Percentiles rank a stretch among this genome's conserved stretches.
phyloP scores from a whole-genome alignment of 2,329 filamentous ascomycete species.

The Penicillium sp. region DNA sequence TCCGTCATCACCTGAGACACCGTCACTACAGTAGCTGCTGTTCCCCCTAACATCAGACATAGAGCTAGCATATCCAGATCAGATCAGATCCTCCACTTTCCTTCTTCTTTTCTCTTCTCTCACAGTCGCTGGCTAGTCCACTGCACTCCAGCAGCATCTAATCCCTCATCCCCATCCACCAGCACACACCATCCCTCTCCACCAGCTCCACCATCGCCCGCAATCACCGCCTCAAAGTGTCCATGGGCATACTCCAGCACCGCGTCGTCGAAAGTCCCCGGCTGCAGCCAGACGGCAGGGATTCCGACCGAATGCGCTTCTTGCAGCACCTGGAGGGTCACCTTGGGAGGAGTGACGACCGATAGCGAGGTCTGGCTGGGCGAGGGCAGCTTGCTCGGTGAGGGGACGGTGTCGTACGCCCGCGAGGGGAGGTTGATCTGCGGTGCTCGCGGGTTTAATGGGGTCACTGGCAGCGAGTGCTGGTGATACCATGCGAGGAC shows the following conservation, averaged over 20 bases:
- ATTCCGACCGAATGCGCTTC: constrained; percentile 79
- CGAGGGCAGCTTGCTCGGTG: constrained; percentile 68
- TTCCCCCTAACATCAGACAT: constrained; percentile 6
- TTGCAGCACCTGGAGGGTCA: constrained; percentile 74
- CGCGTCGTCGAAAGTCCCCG: constrained; percentile 81
- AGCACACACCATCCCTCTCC: constrained; percentile 85
- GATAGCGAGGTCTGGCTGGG: constrained; percentile 77
- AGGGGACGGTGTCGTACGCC: constrained; percentile 68
- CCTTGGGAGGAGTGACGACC: constrained; percentile 82
- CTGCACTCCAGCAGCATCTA: constrained; percentile 63
- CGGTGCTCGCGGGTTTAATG: constrained; percentile 77
- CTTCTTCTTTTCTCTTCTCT: neutral
- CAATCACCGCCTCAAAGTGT: constrained; percentile 73
- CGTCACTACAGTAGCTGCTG: constrained; percentile 2
- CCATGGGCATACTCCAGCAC: constrained; percentile 72
- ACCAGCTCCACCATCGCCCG: constrained; percentile 69
- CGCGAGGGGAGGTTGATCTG: constrained; percentile 67
- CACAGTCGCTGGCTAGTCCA: constrained; percentile 52
- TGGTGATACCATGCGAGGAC: constrained; percentile 89
- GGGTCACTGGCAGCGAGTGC: constrained; percentile 76
- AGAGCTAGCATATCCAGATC: neutral
- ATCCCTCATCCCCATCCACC: constrained; percentile 73
- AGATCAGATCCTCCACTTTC: constrained; percentile 5
- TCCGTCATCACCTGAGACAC: neutral
- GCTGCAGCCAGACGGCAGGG: constrained; percentile 84